Conservation (phyloP, 2,329 filamentous ascomycete genomes). For the Dothideomycetes sp. region DNA sequence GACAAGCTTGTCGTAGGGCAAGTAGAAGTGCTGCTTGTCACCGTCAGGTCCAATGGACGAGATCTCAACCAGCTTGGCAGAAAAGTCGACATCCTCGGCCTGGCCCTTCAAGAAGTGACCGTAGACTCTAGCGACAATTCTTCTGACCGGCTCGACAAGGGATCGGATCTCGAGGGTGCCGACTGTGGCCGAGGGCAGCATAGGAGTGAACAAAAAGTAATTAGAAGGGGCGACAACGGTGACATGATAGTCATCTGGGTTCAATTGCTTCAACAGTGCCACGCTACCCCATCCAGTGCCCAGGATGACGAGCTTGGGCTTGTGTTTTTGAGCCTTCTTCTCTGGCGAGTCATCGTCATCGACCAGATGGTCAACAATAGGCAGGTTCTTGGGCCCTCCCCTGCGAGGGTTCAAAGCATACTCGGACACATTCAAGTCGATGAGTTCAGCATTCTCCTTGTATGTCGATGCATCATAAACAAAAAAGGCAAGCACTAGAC, state of each 20-base stretch:
- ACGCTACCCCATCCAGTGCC: conserved; percentile 95
- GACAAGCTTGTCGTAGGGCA: conserved; percentile 95
- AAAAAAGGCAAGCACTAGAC: conserved; percentile 73
- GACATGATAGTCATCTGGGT: conserved; percentile 87
- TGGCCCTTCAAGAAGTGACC: conserved; percentile 85
- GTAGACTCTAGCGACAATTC: conserved; percentile 64
- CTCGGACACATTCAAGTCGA: conserved; percentile 74
- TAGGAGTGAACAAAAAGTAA: conserved; percentile 96
- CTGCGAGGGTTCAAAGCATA: conserved; percentile 68
- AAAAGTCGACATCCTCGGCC: conserved; percentile 85
- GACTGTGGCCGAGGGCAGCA: conserved; percentile 93
- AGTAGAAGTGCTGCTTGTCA: conserved; percentile 71
- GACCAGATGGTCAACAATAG: conserved; percentile 76
- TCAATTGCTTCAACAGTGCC: conserved; percentile 78
- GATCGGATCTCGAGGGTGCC: conserved; percentile 87
- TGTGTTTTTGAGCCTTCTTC: conserved; percentile 64
- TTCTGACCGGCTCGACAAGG: conserved; percentile 82
- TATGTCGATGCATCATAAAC: conserved; percentile 91
- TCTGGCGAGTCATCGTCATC: conserved; percentile 75
- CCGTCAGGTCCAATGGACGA: conserved; percentile 61
- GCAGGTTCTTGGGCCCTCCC: conserved; percentile 90
- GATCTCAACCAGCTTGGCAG: conserved; percentile 80
- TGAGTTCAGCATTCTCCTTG: conserved; percentile 52
- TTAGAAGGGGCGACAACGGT: conserved; percentile 91
- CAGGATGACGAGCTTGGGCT: conserved; percentile 84